Evolutionary conservation across 139 green algal genomes (phyloP), one percentile per base, ranked within the genome.

Genomic region (Nannochloris sp.): DNA sequence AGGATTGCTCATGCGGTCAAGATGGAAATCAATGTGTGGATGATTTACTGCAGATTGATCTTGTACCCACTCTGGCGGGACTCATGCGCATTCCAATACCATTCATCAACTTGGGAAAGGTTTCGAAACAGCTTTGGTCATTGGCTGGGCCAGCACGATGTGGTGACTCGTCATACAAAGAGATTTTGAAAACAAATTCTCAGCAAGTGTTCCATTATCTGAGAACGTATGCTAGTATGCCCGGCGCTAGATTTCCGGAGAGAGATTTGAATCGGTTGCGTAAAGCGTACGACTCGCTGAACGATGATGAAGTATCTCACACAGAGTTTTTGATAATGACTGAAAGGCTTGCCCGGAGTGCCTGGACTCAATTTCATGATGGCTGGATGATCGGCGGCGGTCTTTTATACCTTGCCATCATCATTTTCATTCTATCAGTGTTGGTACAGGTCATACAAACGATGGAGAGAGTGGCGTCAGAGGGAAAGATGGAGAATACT

Each of bases 41-140:
- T 5, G 56, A 63, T 36, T 67, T 96, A 59, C 58, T 36, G 9
- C 92, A 97, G 67, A 62, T 95, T 17, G 86, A 96, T 62, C 82
- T 98, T 44, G 83, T 85, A 0, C 75, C 88, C 20, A 91, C 84
- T 3, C 59, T 97, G 26, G 75, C 91, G 2, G 55, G 82, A 55
- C 66, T 96, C 53, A 62, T 97, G 49, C 87, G 84, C 1, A 49
- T 95, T 58, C 88, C 91, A 26, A 78, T 89, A 3, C 89, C 89
- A 2, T 95, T 86, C 74, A 79, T 81, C 63, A 92, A 82, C 60
- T 36, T 95, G 23, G 89, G 89, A 17, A 76, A 67, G 55, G 37
- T 94, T 13, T 78, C 74, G 8, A 40, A 62, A 1, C 48, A 73
- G 25, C 68, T 94, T 60, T 94, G 76, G 78, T 30, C 44, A 26